Conservation (phyloP, 345 rosid species). For the Hypericum androsaemum region DNA sequence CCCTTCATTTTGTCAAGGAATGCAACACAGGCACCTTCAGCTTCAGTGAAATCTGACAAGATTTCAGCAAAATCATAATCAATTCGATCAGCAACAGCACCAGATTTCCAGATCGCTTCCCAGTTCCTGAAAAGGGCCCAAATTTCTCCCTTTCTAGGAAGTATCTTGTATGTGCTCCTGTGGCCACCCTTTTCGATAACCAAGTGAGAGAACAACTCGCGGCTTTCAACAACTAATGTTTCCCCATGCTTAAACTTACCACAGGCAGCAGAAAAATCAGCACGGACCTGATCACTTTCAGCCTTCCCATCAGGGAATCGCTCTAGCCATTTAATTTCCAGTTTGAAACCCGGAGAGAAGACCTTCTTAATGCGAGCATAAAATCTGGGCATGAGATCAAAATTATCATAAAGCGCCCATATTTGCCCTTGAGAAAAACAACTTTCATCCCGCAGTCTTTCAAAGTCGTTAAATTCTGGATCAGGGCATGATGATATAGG, state of each 20-base stretch:
- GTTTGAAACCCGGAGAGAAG: conserved; percentile 32
- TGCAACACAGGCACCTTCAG: conserved; percentile 33
- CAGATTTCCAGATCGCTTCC: conserved; percentile 45
- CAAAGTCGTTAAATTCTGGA: conserved; percentile 70
- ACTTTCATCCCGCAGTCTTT: conserved; percentile 28
- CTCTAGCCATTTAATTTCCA: conserved; percentile 70
- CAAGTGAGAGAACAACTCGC: conserved; percentile 59
- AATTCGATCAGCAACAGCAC: conserved; percentile 15
- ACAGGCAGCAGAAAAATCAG: conserved; percentile 50
- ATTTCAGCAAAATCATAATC: conserved; percentile 66
- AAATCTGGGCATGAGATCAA: conserved; percentile 69
- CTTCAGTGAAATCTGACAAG: conserved; percentile 41
- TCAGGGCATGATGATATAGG: conserved; percentile 28
- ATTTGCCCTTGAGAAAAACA: conserved; percentile 53
- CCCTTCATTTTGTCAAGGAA: conserved; percentile 59
- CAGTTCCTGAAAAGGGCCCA: conserved; percentile 90
- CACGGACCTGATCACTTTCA: conserved; percentile 36
- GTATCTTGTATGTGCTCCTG: conserved; percentile 26
- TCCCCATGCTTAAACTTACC: conserved; percentile 50
- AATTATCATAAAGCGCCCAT: conserved; percentile 64
- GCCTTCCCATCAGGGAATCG: conserved; percentile 43
- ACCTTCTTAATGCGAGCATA: conserved; percentile 64
- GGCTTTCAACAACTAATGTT: conserved; percentile 19
- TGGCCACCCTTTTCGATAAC: conserved; percentile 22
- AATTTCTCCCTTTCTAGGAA: conserved; percentile 57